Evolutionary conservation across 2,329 filamentous ascomycete species (phyloP).

Genomic region (Fonsecaea multimorphosa): DNA sequence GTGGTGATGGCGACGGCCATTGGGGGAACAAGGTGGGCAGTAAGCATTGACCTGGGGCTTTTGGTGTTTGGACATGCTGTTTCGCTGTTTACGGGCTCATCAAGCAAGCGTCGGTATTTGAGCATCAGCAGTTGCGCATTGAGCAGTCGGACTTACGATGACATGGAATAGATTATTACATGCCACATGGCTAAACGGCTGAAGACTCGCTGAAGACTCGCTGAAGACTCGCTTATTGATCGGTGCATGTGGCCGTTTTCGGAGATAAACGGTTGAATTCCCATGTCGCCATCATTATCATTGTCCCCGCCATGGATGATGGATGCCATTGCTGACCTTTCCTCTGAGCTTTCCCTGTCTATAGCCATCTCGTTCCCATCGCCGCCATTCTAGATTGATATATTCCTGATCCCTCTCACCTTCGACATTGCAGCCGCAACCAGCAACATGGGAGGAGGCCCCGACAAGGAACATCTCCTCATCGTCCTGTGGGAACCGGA

Average conservation of each 20-base stretch:
- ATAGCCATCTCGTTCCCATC: too few species aligned
- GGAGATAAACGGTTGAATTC: too few species aligned
- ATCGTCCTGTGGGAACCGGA: conserved; percentile 52
- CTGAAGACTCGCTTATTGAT: neutral
- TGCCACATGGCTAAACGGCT: neutral
- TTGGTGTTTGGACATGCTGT: neutral
- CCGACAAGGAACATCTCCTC: conserved; percentile 50
- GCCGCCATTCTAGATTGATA: neutral
- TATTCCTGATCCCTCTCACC: neutral
- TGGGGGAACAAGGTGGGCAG: conserved; percentile 1
- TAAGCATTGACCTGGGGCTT: conserved; percentile 13
- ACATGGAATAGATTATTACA: conserved; percentile 3
- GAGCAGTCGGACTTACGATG: conserved; percentile 5
- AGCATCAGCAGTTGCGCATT: conserved; percentile 5
- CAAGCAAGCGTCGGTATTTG: conserved; percentile 10
- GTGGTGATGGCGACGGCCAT: conserved; percentile 48
- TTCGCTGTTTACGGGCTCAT: neutral
- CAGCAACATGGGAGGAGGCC: conserved; percentile 54
- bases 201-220: neutral
- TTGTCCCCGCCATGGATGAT: too few species aligned
- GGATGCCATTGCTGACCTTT: too few species aligned
- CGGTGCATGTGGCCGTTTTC: neutral
- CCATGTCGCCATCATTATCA: too few species aligned
- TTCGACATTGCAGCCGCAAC: conserved; percentile 24
- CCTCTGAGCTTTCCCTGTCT: too few species aligned